These are phyloP conservation scores for Zanthoxylum bungeanum DNA, from an alignment of 345 rosid genomes.

Conservation along the genomic window DNA sequence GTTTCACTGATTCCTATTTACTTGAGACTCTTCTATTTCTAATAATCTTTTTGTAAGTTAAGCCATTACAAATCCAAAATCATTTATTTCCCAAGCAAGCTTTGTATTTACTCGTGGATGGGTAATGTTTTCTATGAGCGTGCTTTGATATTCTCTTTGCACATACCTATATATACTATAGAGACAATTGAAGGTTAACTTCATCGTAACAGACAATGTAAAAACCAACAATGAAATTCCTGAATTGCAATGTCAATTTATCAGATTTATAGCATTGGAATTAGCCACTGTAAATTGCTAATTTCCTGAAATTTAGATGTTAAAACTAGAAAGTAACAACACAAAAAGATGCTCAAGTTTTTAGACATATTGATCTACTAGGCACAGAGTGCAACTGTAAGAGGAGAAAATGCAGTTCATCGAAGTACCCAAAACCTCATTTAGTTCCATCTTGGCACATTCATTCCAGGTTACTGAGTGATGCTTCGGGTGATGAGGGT, in stretches of 20 bases:
- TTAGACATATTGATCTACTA: slow-evolving; percentile 1
- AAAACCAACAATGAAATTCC: too few relatives aligned
- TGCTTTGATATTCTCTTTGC: neutral
- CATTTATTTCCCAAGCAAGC: neutral
- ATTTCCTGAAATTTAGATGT: neutral
- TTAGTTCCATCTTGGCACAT: slow-evolving; percentile 41
- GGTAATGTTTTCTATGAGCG: neutral
- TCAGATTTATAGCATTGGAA: neutral
- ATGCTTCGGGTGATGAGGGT: neutral
- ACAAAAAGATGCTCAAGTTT: neutral
- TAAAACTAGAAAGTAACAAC: neutral
- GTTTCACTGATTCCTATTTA: neutral
- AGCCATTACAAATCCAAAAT: slow-evolving; percentile 2
- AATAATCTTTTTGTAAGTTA: neutral
- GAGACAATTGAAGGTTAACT: neutral
- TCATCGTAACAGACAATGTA: neutral
- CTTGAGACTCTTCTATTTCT: neutral
- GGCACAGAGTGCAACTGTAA: too few relatives aligned
- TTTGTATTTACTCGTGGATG: neutral
- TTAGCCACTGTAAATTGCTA: neutral
- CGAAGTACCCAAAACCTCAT: slow-evolving; percentile 40
- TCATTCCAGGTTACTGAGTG: slow-evolving; percentile 28
- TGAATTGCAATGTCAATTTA: too few relatives aligned
- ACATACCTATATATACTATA: neutral
- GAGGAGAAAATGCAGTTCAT: neutral